These are phyloP conservation scores for Aspergillus pseudoviridinutans DNA, from an alignment of 2,329 filamentous ascomycete species.

Conservation along the genomic window DNA sequence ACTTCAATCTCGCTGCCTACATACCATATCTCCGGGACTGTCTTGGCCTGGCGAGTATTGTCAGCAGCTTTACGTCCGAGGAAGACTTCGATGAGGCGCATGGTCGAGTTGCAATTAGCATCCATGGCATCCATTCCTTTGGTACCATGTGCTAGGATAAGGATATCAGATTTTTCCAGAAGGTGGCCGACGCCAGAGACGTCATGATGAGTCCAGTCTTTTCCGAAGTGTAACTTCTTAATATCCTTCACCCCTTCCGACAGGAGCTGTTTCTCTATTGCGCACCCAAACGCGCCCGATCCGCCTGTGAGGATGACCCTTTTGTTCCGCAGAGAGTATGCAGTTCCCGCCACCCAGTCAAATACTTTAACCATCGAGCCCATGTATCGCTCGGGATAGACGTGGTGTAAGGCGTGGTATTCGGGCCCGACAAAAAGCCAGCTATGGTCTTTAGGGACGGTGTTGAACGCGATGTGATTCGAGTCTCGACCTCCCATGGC, in stretches of 20 bases:
- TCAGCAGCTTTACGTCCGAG: too few relatives aligned
- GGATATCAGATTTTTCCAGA: background rate
- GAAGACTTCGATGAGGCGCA: constrained; percentile 2
- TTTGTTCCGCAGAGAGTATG: constrained; percentile 13
- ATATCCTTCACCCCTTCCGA: constrained; percentile 10
- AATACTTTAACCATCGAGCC: constrained; percentile 16
- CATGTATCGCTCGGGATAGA: constrained; percentile 16
- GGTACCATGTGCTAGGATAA: constrained; percentile 13
- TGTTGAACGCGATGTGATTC: constrained; percentile 14
- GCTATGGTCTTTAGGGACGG: constrained; percentile 11
- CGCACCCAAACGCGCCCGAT: constrained; percentile 10
- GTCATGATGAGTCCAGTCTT: constrained; percentile 11
- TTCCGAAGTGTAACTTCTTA: constrained; percentile 3
- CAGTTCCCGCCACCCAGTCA: constrained; percentile 17
- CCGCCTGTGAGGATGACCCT: constrained; percentile 9
- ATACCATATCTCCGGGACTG: too few relatives aligned
- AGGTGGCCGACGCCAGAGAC: background rate
- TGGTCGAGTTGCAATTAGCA: constrained; percentile 9
- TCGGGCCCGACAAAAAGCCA: constrained; percentile 17
- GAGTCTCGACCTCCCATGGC: constrained; percentile 12
- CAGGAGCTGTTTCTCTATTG: constrained; percentile 7
- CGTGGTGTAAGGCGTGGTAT: constrained; percentile 16
- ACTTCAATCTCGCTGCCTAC: background rate
- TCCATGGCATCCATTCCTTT: constrained; percentile 8
- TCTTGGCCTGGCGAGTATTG: too few relatives aligned